Evolutionary conservation across 306 rosid genomes (phyloP), one percentile per base, ranked within the genome.

Genomic region (Astragalus glycyphyllos): DNA sequence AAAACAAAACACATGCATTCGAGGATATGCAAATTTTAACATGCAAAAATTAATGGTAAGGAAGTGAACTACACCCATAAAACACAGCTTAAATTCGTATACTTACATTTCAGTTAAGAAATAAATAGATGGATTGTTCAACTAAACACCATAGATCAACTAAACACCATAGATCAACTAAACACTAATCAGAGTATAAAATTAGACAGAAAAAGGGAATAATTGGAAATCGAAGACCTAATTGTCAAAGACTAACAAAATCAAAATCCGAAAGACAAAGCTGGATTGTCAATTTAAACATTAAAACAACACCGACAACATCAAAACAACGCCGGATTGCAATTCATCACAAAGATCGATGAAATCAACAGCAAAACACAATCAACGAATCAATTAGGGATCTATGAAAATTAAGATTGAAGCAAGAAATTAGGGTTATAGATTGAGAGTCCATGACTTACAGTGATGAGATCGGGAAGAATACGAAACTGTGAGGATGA

Each of bases 381-480:
- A 70, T 14, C 49, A n/a, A 49, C 17, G 48, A 57, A 57, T 49
- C 38, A 72, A 80, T 76, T 78, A 66, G 88, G 88, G 98, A 93
- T 90, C 98, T 85, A 63, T 75, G 42, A n/a, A 14, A 48, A 15
- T 15, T 12, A 15, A 20, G 44, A 42, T 65, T 49, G 13, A 57
- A 80, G 82, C 71, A 41, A 60, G 16, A 37, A 62, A 72, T 46
- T 64, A 67, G 69, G 81, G 58, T 17, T 63, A 64, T 7, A 38
- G 80, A 91, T 80, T 68, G 58, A 56, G 79, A 66, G 54, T 80
- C 11, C 1, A 70, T 34, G 64, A 77, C 98, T 82, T 74, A 92
- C 98, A 90, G 96, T 73, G 68, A 65, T 79, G 86, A 83, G 96
- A 90, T 86, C 92, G 85, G 72, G 82, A 69, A 82, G 81, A 68